phyloP scores from a whole-genome alignment of 2,329 filamentous ascomycete species.

The Chalara sp. region DNA sequence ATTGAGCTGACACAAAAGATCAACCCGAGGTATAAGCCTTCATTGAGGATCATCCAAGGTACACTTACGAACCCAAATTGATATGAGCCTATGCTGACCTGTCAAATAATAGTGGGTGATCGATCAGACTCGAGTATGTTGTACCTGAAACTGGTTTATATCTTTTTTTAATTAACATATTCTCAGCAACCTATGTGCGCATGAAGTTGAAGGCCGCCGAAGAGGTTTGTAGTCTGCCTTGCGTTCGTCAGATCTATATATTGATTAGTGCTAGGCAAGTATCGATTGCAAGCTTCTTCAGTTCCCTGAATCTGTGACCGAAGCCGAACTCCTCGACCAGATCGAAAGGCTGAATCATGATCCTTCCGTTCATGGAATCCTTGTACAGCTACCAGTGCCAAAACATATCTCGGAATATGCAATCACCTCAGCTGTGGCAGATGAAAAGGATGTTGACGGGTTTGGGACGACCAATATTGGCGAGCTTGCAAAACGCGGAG shows the following conservation, averaged over 20 bases:
- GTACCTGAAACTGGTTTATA: neutral
- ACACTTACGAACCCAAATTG: conserved; percentile 6
- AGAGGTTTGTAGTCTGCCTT: conserved; percentile 52
- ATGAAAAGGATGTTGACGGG: conserved; percentile 96
- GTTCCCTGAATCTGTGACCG: conserved; percentile 72
- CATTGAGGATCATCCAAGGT: conserved; percentile 93
- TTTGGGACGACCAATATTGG: conserved; percentile 94
- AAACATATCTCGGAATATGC: conserved; percentile 84
- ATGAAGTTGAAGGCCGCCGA: conserved; percentile 98
- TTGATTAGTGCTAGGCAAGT: conserved; percentile 57
- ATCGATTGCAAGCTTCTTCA: conserved; percentile 84
- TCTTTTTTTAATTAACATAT: conserved; percentile 11
- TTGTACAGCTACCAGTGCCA: conserved; percentile 89
- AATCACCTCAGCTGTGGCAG: conserved; percentile 82
- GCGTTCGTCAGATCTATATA: conserved; percentile 1
- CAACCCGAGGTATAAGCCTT: conserved; percentile 85
- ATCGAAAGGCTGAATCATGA: conserved; percentile 83
- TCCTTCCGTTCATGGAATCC: conserved; percentile 77
- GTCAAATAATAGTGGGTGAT: conserved; percentile 63
- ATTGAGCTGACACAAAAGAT: conserved; percentile 73
- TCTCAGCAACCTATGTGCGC: conserved; percentile 86
- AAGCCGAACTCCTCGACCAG: conserved; percentile 78
- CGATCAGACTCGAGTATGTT: conserved; percentile 81
- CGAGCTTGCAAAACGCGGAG: conserved; percentile 92
- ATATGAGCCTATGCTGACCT: conserved; percentile 12